Percentiles rank a stretch among this genome's conserved stretches.
phyloP scores from a whole-genome alignment of 768 basidiomycete genomes.

The Tylopilus felleus region DNA sequence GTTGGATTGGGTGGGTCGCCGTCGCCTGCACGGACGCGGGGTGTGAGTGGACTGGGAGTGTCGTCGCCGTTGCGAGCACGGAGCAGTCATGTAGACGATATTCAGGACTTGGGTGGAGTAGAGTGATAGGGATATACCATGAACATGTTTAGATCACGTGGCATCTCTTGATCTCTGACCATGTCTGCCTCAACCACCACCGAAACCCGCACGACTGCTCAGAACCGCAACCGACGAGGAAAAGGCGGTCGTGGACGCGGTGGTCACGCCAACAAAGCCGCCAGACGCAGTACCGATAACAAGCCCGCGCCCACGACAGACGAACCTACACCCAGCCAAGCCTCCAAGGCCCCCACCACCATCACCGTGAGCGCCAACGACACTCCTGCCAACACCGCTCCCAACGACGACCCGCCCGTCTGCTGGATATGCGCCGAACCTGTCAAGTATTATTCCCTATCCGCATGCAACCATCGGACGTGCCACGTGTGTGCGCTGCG shows the following conservation, averaged over 20 bases:
- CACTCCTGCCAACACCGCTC: background rate
- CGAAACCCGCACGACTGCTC: constrained; percentile 4
- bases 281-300: constrained; percentile 3
- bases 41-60: background rate
- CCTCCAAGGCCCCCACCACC: background rate
- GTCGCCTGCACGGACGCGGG: constrained; percentile 6
- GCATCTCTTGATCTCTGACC: background rate
- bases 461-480: constrained; percentile 90
- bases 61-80: background rate
- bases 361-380: background rate
- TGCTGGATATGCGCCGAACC: constrained; percentile 97
- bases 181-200: constrained; percentile 23
- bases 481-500: constrained; percentile 93
- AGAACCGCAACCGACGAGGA: constrained; percentile 13
- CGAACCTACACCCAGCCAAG: background rate
- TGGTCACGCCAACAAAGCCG: constrained; percentile 6
- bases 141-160: background rate
- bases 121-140: constrained; percentile 8
- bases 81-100: background rate
- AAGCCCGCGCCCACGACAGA: background rate
- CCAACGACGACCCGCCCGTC: constrained; percentile 32
- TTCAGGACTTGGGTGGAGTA: constrained; percentile 17
- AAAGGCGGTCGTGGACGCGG: constrained; percentile 22
- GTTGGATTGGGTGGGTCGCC: constrained; percentile 21
- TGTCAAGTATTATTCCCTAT: constrained; percentile 84